phyloP scores from a whole-genome alignment of 2,329 filamentous ascomycete species.

The Coniochaeta sp. region DNA sequence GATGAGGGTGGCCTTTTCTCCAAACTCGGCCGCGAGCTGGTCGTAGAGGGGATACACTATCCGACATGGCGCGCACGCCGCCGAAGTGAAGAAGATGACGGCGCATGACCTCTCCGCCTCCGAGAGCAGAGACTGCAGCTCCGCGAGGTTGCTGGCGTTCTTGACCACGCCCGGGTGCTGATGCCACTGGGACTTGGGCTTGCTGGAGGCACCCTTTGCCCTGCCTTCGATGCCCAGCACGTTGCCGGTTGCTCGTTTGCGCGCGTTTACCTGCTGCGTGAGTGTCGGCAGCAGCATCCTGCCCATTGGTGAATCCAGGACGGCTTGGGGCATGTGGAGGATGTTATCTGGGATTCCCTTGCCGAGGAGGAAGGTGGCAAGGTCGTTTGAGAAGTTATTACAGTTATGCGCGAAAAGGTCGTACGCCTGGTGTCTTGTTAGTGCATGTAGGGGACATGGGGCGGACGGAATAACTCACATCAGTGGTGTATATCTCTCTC shows the following conservation, averaged over 20 bases:
- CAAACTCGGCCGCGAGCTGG: slow-evolving; percentile 67
- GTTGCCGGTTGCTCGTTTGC: slow-evolving; percentile 39
- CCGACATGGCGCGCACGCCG: slow-evolving; percentile 80
- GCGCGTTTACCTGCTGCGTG: slow-evolving; percentile 41
- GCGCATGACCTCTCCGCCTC: slow-evolving; percentile 61
- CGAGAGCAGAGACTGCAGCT: slow-evolving; percentile 54
- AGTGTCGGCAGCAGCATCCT: slow-evolving; percentile 76
- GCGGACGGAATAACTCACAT: slow-evolving; percentile 44
- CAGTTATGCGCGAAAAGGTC: slow-evolving; percentile 90
- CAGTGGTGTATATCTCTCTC: slow-evolving; percentile 71
- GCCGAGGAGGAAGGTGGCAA: slow-evolving; percentile 82
- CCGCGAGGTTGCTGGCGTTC: slow-evolving; percentile 49
- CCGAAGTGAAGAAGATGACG: slow-evolving; percentile 87
- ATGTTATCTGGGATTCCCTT: slow-evolving; percentile 86
- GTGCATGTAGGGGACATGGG: background rate
- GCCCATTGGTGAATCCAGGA: slow-evolving; percentile 53
- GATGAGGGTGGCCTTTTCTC: slow-evolving; percentile 62
- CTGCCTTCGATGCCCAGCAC: slow-evolving; percentile 43
- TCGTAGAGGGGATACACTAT: slow-evolving; percentile 76
- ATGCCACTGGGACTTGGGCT: slow-evolving; percentile 17
- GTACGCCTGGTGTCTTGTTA: slow-evolving; percentile 55
- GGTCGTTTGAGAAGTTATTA: slow-evolving; percentile 95
- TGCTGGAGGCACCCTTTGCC: slow-evolving; percentile 17
- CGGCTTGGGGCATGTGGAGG: slow-evolving; percentile 72
- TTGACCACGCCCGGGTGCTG: slow-evolving; percentile 45